phyloP scores from a whole-genome alignment of 352 stramenopile species.

The Phytophthora nicotianae region DNA sequence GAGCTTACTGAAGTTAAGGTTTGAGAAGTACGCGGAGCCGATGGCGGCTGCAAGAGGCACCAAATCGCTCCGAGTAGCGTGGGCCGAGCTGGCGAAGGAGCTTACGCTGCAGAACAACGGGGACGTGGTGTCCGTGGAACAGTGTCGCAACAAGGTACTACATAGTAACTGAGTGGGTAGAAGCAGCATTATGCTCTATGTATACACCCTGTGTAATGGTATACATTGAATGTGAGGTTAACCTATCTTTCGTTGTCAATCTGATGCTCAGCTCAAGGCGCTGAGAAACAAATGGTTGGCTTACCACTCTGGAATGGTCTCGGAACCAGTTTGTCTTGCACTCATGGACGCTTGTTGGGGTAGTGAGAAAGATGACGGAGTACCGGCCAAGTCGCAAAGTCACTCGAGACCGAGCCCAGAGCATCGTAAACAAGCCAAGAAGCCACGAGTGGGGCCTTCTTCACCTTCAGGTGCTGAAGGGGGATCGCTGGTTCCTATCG shows the following conservation, averaged over 20 bases:
- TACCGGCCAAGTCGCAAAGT: not conserved
- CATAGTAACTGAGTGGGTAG: slow-evolving; percentile 1
- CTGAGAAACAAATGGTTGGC: slow-evolving; percentile 31
- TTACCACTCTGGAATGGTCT: slow-evolving; percentile 15
- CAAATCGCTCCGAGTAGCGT: slow-evolving; percentile 23
- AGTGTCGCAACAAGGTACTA: slow-evolving; percentile 40
- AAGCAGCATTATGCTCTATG: not conserved
- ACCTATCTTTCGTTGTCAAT: slow-evolving; percentile 4
- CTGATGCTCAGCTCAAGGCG: slow-evolving; percentile 21
- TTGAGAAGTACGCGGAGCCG: slow-evolving; percentile 21
- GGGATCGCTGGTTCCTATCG: slow-evolving; percentile 1
- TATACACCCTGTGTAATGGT: not conserved
- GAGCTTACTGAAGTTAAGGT: slow-evolving; percentile 23
- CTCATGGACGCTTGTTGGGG: slow-evolving; percentile 27
- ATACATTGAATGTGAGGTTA: slow-evolving; percentile 8
- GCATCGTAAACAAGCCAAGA: slow-evolving; percentile 6
- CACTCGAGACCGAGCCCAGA: slow-evolving; percentile 12
- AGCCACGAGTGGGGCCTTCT: not conserved
- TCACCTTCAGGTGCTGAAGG: not conserved
- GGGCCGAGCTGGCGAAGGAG: slow-evolving; percentile 15
- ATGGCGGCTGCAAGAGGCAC: slow-evolving; percentile 22
- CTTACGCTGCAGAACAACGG: slow-evolving; percentile 19
- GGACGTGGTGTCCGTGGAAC: slow-evolving; percentile 13
- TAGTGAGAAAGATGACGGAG: not conserved
- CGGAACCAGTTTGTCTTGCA: slow-evolving; percentile 17